A percentile compares a stretch with the other conserved stretches of the same genome.
Evolutionary conservation across 2,329 filamentous ascomycete species (phyloP).

Genomic region (Elsinoe fawcettii): DNA sequence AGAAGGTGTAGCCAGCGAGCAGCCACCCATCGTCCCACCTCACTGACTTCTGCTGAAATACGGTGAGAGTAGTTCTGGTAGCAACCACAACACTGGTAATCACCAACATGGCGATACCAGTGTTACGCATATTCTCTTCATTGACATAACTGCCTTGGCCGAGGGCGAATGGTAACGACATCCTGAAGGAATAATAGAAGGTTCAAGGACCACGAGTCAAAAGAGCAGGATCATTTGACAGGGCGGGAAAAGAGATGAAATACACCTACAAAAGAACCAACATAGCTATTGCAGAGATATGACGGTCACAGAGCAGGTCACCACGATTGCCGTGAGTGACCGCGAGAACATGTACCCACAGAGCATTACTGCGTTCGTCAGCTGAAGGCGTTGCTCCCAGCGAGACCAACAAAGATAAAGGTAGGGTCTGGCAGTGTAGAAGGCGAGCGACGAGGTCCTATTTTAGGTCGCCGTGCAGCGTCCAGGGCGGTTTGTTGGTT

Average conservation of each 20-base stretch:
- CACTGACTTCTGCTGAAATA: neutral
- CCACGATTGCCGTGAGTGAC: neutral
- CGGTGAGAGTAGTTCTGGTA: neutral
- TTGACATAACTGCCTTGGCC: slow-evolving; percentile 12
- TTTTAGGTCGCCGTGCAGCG: slow-evolving; percentile 5
- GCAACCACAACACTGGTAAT: neutral
- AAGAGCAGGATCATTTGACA: neutral
- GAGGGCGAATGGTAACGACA: neutral
- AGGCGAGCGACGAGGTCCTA: neutral
- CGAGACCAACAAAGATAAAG: slow-evolving; percentile 2
- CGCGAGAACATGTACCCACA: neutral
- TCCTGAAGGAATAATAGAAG: neutral
- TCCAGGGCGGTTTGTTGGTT: neutral
- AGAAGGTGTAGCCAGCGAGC: neutral
- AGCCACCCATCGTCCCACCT: slow-evolving; percentile 13
- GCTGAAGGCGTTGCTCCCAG: neutral
- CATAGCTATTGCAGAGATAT: neutral
- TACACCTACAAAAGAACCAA: neutral
- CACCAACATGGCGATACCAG: slow-evolving; percentile 5
- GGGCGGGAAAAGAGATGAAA: neutral
- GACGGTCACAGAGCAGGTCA: neutral
- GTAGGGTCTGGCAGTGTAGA: neutral
- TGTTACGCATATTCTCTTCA: neutral
- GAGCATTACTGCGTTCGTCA: slow-evolving; percentile 9
- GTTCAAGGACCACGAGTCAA: neutral